Evolutionary conservation across 2,329 filamentous ascomycete species (phyloP).

Genomic region (Trichophyton simii): DNA sequence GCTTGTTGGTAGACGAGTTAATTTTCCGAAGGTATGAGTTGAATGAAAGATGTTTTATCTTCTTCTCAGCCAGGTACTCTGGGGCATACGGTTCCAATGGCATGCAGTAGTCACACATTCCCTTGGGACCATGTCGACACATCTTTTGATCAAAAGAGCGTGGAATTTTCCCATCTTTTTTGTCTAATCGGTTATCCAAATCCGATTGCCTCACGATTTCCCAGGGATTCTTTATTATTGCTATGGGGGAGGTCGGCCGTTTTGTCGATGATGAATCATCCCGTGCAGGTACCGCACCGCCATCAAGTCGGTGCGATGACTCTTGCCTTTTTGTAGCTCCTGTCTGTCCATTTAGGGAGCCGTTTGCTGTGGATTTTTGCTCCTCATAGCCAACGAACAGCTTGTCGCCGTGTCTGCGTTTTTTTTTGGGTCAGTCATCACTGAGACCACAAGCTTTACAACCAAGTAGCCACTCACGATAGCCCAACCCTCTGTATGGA

Average conservation of each 20-base stretch:
- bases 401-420: slow-evolving; percentile 68
- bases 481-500: slow-evolving; percentile 46
- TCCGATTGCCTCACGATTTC: slow-evolving; percentile 79
- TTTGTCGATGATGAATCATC: slow-evolving; percentile 53
- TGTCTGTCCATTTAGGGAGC: slow-evolving; percentile 24
- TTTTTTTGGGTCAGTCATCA: not conserved
- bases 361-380: slow-evolving; percentile 40
- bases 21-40: slow-evolving; percentile 89
- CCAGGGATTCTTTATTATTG: slow-evolving; percentile 77
- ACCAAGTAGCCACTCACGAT: slow-evolving; percentile 30
- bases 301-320: slow-evolving; percentile 26
- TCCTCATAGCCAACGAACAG: slow-evolving; percentile 75
- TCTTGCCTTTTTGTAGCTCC: slow-evolving; percentile 15
- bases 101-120: slow-evolving; percentile 99
- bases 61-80: slow-evolving; percentile 83
- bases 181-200: slow-evolving; percentile 77
- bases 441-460: not conserved
- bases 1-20: slow-evolving; percentile 92
- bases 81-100: slow-evolving; percentile 85
- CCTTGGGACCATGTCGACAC: slow-evolving; percentile 91
- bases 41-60: slow-evolving; percentile 97
- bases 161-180: slow-evolving; percentile 76
- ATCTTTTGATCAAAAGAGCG: slow-evolving; percentile 64
- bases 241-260: slow-evolving; percentile 42
- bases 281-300: slow-evolving; percentile 22